Conservation (phyloP, 805 yeast genomes). For the Saccharomycopsis capsularis region DNA sequence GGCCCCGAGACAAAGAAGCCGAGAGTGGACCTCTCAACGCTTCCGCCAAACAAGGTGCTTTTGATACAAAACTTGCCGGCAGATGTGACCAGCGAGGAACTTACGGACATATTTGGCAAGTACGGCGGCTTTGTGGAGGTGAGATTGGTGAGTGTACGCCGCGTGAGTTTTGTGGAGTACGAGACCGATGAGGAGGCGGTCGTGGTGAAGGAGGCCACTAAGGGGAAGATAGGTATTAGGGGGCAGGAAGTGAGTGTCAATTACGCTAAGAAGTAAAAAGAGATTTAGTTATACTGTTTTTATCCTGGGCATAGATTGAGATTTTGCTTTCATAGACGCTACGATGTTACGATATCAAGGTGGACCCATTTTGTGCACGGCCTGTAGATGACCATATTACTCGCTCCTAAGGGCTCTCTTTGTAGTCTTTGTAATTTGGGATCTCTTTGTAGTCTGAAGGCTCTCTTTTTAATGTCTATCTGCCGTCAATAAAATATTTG, state of each 20-base stretch:
- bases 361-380: too few species aligned
- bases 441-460: too few species aligned
- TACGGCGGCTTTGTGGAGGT: slow-evolving; percentile 59
- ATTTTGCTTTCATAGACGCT: too few species aligned
- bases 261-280: slow-evolving; percentile 26
- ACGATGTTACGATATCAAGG: too few species aligned
- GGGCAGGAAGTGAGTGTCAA: slow-evolving; percentile 24
- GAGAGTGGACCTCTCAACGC: slow-evolving; percentile 21
- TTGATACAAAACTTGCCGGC: slow-evolving; percentile 60
- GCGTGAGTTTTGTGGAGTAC: slow-evolving; percentile 79
- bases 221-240: slow-evolving; percentile 22
- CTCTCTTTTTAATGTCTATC: too few species aligned
- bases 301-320: too few species aligned
- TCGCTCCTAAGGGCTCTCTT: too few species aligned
- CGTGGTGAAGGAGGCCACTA: slow-evolving; percentile 29
- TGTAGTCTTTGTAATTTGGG: too few species aligned
- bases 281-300: too few species aligned
- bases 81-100: slow-evolving; percentile 32
- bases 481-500: too few species aligned
- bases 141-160: slow-evolving; percentile 58
- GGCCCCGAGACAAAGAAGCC: slow-evolving; percentile 16
- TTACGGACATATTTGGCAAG: slow-evolving; percentile 40
- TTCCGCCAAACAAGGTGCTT: slow-evolving; percentile 66
- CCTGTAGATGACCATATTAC: too few species aligned
- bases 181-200: slow-evolving; percentile 47